phyloP scores from a whole-genome alignment of 257 asterid genomes.

The Salvia miltiorrhiza region DNA sequence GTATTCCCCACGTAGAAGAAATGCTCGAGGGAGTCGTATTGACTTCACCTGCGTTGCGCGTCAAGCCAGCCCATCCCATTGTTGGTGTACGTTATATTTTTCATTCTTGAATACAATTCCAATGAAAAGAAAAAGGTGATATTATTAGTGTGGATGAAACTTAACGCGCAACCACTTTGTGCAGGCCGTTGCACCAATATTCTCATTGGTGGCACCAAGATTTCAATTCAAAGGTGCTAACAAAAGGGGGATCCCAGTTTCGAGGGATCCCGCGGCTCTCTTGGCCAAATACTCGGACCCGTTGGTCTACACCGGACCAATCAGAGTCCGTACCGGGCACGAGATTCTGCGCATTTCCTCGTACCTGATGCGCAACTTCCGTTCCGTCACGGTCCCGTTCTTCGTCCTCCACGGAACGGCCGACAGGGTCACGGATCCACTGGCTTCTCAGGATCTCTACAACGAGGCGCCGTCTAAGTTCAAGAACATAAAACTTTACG shows the following conservation, averaged over 20 bases:
- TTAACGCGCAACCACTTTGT: background rate
- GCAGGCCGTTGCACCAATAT: slow-evolving; percentile 93
- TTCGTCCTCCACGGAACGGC: slow-evolving; percentile 97
- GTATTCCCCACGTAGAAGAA: slow-evolving; percentile 61
- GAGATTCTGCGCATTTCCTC: slow-evolving; percentile 90
- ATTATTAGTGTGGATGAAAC: too few species aligned
- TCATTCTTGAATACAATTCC: background rate
- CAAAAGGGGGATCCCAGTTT: slow-evolving; percentile 93
- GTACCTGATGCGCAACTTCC: slow-evolving; percentile 68
- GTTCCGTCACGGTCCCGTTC: slow-evolving; percentile 78
- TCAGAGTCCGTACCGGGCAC: slow-evolving; percentile 94
- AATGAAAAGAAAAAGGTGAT: background rate
- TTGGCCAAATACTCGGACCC: slow-evolving; percentile 97
- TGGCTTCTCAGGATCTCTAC: slow-evolving; percentile 93
- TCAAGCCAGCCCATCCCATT: slow-evolving; percentile 95
- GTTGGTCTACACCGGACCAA: slow-evolving; percentile 91
- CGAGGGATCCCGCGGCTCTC: slow-evolving; percentile 86
- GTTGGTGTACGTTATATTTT: slow-evolving; percentile 64
- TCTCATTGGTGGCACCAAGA: slow-evolving; percentile 89
- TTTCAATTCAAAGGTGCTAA: slow-evolving; percentile 98
- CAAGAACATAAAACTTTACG: slow-evolving; percentile 89
- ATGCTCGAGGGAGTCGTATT: slow-evolving; percentile 89
- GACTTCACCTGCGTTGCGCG: slow-evolving; percentile 98
- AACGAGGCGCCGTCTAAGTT: slow-evolving; percentile 74
- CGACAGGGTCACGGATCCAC: slow-evolving; percentile 92